Evolutionary conservation across 495 filamentous ascomycete genomes (phyloP).

Genomic region (Schizothecium vesticola): DNA sequence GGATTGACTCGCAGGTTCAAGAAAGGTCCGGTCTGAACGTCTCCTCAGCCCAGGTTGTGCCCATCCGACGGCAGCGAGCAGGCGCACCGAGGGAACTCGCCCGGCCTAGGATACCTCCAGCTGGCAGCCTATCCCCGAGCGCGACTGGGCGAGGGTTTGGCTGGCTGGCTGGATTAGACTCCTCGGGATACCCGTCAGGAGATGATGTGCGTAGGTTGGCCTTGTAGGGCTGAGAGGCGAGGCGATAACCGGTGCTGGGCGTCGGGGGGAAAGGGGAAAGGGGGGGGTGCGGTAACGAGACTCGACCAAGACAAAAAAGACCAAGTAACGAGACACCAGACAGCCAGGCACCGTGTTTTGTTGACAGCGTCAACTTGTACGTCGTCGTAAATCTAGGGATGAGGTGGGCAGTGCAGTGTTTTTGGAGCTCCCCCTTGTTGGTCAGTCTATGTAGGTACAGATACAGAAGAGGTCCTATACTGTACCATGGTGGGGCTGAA

Average conservation of each 20-base stretch:
- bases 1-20: not conserved
- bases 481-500: conserved; percentile 5
- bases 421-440: not conserved
- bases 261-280: not conserved
- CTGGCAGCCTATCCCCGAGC: not conserved
- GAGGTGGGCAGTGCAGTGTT: not conserved
- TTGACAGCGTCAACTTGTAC: not conserved
- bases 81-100: not conserved
- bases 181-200: not conserved
- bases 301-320: not conserved
- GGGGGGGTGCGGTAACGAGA: not conserved
- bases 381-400: not conserved
- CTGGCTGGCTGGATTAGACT: no score
- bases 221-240: not conserved
- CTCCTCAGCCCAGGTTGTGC: not conserved
- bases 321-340: not conserved
- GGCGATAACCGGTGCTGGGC: not conserved
- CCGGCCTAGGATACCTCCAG: not conserved
- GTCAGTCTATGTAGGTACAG: not conserved
- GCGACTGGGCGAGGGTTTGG: not conserved
- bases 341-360: not conserved
- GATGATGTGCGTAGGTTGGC: not conserved
- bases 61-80: not conserved
- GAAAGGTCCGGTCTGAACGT: not conserved
- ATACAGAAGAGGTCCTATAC: not conserved